Conservation (phyloP, 305 asterid genomes). For the Fraxinus floribunda region DNA sequence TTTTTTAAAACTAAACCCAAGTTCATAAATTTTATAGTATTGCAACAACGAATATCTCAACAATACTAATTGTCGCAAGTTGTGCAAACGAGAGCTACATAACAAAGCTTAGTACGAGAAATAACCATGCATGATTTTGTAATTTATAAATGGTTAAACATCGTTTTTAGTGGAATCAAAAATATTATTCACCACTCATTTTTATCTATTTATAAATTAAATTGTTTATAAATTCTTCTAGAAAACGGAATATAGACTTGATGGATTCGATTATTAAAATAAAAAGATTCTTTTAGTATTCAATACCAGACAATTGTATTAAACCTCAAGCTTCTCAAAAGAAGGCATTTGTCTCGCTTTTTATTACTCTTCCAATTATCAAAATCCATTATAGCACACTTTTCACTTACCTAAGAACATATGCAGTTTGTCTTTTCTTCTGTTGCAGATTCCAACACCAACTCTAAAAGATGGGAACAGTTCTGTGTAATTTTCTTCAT, state of each 20-base stretch:
- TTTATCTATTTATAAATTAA: neutral
- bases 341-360: neutral
- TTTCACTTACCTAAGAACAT: neutral
- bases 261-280: neutral
- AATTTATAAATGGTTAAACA: neutral
- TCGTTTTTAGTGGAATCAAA: neutral
- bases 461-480: neutral
- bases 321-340: neutral
- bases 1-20: neutral
- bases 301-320: neutral
- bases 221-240: neutral
- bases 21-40: neutral
- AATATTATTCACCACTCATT: neutral
- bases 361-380: neutral
- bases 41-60: neutral
- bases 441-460: neutral
- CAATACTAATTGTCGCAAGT: neutral
- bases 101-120: neutral
- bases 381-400: neutral
- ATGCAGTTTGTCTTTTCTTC: neutral
- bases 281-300: neutral
- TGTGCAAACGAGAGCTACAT: neutral
- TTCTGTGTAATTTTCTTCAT: neutral
- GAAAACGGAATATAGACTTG: neutral
- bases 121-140: neutral